Base-by-base conservation (phyloP, 805 yeast genomes). In the Cyberlindnera japonica region DNA sequence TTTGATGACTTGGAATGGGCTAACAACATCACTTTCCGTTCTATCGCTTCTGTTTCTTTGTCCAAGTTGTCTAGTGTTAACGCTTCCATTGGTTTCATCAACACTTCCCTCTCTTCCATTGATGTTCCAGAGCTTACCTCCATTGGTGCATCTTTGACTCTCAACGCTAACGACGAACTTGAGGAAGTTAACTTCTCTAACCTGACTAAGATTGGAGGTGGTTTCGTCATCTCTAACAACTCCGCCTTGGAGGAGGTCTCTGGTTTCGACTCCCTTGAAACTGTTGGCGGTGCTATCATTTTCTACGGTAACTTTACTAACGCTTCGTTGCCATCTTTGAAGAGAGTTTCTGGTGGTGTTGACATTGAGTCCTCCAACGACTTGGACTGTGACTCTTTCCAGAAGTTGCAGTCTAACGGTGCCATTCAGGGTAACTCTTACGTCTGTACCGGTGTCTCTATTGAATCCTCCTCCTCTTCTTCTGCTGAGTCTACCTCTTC, bases 311-410 rank as follows among this genome's bases (percentile, higher is more conserved):
- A 75, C 67, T 87, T 88, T 69, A 72, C 80, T 63, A 76, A 79
- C 59, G 93, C 93, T 61, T 69, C 88, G 47, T 77, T 93, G 64
- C 78, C 82, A 51, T 58, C 77, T 25, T 79, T 93, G 64, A 71
- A 67, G 56, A 77, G 83, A 59, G 95, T 93, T 58, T 78, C 79
- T 63, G 99, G 99, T 78, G 96, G 95, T 67, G 95, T 90, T 69
- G 69, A 71, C 60, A 74, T 93, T 61, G 83, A 82, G 63, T 75
- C 96, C 46, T 62, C 69, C 43, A 83, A 86, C 62, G 82, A 83
- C 58, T 80, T 87, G 68, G 79, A 88, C 69, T 93, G 99, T 79
- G 64, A 73, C 48, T 71, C 74, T 40, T 87, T 90, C 72, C 76
- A 83, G 65, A 58, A 65, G 40, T 76, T 87, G 62, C 81, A 86